A percentile compares a stretch with the other conserved stretches of the same genome.
phyloP scores from a whole-genome alignment of 768 basidiomycete species.

The Lactarius evosmus region DNA sequence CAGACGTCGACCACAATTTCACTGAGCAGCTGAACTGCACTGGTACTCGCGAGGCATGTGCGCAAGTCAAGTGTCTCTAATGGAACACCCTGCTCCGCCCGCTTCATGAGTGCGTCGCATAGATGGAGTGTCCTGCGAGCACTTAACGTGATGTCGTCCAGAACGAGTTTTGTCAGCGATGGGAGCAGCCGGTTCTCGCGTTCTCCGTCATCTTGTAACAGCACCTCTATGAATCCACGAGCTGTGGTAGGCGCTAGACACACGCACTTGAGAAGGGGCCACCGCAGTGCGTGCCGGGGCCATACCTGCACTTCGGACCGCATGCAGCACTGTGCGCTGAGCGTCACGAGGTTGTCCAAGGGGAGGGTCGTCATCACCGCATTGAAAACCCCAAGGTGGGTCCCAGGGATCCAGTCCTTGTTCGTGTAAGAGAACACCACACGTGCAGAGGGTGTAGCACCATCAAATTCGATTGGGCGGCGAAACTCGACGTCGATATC shows the following conservation, averaged over 20 bases:
- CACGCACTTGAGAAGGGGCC: not conserved
- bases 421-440: not conserved
- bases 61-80: not conserved
- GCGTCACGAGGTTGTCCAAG: not conserved
- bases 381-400: not conserved
- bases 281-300: not conserved
- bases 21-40: not conserved
- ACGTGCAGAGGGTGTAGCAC: not conserved
- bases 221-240: not conserved
- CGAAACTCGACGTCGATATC: not conserved
- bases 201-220: not conserved
- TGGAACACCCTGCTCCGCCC: not conserved
- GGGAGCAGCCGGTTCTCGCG: not conserved
- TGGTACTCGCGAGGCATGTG: not conserved
- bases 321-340: not conserved
- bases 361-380: not conserved
- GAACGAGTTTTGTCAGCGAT: not conserved
- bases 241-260: accelerated
- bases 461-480: not conserved
- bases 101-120: not conserved
- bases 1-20: not conserved
- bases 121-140: not conserved
- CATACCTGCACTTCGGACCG: not conserved
- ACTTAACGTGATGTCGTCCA: not conserved
- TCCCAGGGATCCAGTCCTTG: too few relatives aligned